Evolutionary conservation across 116 monocot genomes (phyloP), one percentile per base, ranked within the genome.

Genomic region (Phalaenopsis hybrid): DNA sequence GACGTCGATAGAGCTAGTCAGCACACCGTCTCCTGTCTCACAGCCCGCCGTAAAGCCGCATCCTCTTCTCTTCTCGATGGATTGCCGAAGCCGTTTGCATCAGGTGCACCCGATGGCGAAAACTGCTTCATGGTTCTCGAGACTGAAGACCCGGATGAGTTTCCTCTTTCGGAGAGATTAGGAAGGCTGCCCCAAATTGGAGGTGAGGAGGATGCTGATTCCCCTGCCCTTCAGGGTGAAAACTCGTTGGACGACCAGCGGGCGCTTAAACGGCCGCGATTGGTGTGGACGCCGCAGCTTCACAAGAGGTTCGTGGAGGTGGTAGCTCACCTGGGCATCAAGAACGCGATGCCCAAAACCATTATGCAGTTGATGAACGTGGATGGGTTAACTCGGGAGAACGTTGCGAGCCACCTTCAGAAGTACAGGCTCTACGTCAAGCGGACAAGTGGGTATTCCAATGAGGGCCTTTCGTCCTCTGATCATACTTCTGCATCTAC

Each of bases 401-500:
- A 91, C 81, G 89, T 91, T 52, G 88, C 91, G 9, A 89, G 91
- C 83, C 91, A 91, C 55, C 87, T 91, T 11, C 91, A 91, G 85
- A 91, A 89, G 81, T 91, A 91, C 78, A 75, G 91, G 52, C 52
- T 87, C 28, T 91, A 84, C 75, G 70, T 89, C n/a, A 88, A 88
- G 82, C 79, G 90, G 78, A 81, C 80, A 85, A 76, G 80, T 81
- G 80, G 81, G 65, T 45, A 50, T 21, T 49, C 84, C 17, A 21
- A 55, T 21, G 84, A 82, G 20, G 81, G 48, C 12, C 79, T 80
- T 6, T 81, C 84, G 1, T 13, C 57, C 5, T 86, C 83, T 6
- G 77, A 83, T 57, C 80, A 82, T 17, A n/a, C 79, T 20, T 82
- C 75, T 44, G 63, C 80, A 41, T 83, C 86, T 1, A 52, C 80